Base-by-base conservation (phyloP, 139 green algal genomes). In the Coccomyxa sp. region DNA sequence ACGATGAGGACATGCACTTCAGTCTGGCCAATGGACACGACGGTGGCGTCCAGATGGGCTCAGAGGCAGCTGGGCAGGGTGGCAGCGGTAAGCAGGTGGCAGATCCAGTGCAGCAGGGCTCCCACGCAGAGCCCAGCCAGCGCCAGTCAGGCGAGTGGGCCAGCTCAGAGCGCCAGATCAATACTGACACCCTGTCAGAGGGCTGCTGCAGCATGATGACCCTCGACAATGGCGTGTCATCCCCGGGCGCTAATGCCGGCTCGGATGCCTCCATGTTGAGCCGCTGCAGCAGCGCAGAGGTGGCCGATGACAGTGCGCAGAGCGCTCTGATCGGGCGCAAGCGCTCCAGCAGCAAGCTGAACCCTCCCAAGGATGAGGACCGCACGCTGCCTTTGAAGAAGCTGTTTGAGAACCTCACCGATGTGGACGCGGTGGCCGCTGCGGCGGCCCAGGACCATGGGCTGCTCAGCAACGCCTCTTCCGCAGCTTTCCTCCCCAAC, bases 321-420 rank as follows among this genome's bases (percentile, higher is more conserved):
- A n/a, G 71, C 16, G 25, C 25, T 58, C 10, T 76, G 68, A 75
- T 77, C 15, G 28, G 76, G 28, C 82, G 58, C 23, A 77, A 77
- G 76, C 21, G 74, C 59, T 23, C 75, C 81, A 38, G 18, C 68
- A 77, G 77, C 31, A 27, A 57, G 13, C 58, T 82, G 13, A 30
- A 67, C 31, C 82, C 77, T 1, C 82, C 82, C 13, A 67, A 74
- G 23, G 79, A 83, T n/a, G 79, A 83, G 76, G 79, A 83, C 57
- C 58, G 79, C 12, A 80, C 80, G 58, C 57, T 87, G 71, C 83
- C 83, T 12, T 30, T 87, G 58, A 82, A 81, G 71, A 84, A 84
- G 79, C 79, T 87, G 59, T 84, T 87, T 77, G 79, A 87, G 84
- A 81, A 82, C 63, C 63, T 86, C 77, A 60, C 81, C 28, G 77